Evolutionary conservation across 257 asterid genomes (phyloP).

Genomic region (Nicotiana benthamiana): DNA sequence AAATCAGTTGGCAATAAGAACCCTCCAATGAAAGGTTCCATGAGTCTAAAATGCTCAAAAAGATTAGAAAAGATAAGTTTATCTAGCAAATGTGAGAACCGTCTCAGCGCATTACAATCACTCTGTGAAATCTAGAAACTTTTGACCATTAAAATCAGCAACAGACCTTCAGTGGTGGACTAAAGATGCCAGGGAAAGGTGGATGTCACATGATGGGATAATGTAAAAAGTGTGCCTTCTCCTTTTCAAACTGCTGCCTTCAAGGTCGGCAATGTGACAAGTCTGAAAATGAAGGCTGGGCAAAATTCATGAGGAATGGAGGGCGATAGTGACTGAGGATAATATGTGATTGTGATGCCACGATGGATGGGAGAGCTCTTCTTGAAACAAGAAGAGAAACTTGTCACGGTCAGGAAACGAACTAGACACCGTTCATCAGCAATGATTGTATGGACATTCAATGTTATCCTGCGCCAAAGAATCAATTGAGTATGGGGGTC

Average conservation of each 20-base stretch:
- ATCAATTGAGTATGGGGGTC: slow-evolving; percentile 57
- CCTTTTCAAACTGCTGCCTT: slow-evolving; percentile 51
- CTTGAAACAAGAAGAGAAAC: slow-evolving; percentile 46
- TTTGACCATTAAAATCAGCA: slow-evolving; percentile 39
- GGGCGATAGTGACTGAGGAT: slow-evolving; percentile 44
- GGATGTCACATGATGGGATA: slow-evolving; percentile 49
- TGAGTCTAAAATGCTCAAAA: not conserved
- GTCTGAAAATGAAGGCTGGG: slow-evolving; percentile 50
- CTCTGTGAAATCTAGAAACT: slow-evolving; percentile 37
- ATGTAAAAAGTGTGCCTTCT: slow-evolving; percentile 43
- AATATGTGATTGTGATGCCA: slow-evolving; percentile 57
- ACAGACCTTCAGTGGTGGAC: slow-evolving; percentile 61
- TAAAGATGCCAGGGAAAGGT: slow-evolving; percentile 55
- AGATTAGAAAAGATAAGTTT: not conserved
- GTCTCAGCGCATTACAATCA: slow-evolving; percentile 28
- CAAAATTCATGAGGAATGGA: slow-evolving; percentile 48
- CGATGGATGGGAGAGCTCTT: slow-evolving; percentile 52
- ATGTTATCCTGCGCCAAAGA: slow-evolving; percentile 75
- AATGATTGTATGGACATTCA: slow-evolving; percentile 42
- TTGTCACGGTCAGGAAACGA: slow-evolving; percentile 50
- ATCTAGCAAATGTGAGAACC: slow-evolving; percentile 23
- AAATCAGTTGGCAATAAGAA: not conserved
- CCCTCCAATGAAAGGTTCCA: slow-evolving; percentile 11
- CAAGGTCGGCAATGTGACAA: slow-evolving; percentile 42
- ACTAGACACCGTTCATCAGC: slow-evolving; percentile 58